Evolutionary conservation across 495 filamentous ascomycete species (phyloP), one percentile per base, ranked within the genome.

Genomic region (Annulohypoxylon bovei): DNA sequence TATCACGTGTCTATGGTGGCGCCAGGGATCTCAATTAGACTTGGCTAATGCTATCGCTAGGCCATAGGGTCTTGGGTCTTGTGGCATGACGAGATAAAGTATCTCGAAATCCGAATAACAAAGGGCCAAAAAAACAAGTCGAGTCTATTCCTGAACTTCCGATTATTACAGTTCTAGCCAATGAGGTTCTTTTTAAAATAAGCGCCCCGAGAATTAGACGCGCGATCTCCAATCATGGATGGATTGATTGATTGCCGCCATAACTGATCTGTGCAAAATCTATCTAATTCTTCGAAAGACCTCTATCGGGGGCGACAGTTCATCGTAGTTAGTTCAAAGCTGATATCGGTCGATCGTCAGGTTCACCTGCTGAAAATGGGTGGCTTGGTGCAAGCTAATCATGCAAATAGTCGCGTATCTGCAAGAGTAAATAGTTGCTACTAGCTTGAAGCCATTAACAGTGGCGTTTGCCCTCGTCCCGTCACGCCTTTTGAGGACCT

Each of bases 1-100:
- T 20, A 47, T 70, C 67, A 62, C 65, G 65, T 68, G 65, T 8
- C 14, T 8, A 18, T n/a, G 12, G 28, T 60, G 22, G 60, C 53
- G 28, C n/a, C 14, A 22, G n/a, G 40, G 54, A 44, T 37, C 14
- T 68, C 37, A 25, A 23, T 7, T 30, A 6, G 12, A 40, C 5
- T 40, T 62, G 12, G 53, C 32, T 40, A 39, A 67, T 67, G 53
- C 63, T 47, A 60, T 65, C 62, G 50, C 62, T 7, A 7, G 20
- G 16, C 49, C n/a, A 23, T 27, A 50, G 33, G 27, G 49, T 27
- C 47, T 37, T 42, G 40, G 30, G 49, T 27, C 47, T 37, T 42
- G 40, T 30, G 14, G 27, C 3, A 9, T 35, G 7, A 20, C 32
- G 25, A 47, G 46, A 60, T 60, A 23, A 47, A 27, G 6, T 25